Percentiles rank a stretch among this genome's conserved stretches.
Conservation (phyloP, 768 basidiomycete genomes). For the Calocybe gangraenosa region DNA sequence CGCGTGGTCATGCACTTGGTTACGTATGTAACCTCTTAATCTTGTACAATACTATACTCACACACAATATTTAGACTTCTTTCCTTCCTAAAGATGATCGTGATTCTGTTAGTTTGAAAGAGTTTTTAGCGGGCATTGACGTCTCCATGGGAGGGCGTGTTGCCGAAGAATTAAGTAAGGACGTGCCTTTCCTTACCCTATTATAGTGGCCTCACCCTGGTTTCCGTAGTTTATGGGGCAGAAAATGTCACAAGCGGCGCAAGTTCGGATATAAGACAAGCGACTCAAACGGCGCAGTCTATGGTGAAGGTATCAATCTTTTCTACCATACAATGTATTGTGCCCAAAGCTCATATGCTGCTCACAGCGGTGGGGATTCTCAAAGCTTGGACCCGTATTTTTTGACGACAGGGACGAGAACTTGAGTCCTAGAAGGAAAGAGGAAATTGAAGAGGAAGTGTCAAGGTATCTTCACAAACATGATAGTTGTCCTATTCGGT, state of each 20-base stretch:
- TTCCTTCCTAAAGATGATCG: slow-evolving; percentile 77
- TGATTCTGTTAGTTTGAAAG: slow-evolving; percentile 63
- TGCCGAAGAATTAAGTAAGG: slow-evolving; percentile 84
- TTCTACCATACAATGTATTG: slow-evolving; percentile 15
- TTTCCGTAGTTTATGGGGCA: slow-evolving; percentile 68
- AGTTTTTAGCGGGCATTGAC: slow-evolving; percentile 82
- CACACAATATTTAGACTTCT: slow-evolving; percentile 49
- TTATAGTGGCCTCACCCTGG: slow-evolving; percentile 16
- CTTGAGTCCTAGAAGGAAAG: slow-evolving; percentile 71
- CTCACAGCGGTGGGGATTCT: slow-evolving; percentile 71
- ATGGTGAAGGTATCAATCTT: slow-evolving; percentile 88
- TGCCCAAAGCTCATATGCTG: neutral
- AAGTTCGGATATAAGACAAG: slow-evolving; percentile 79
- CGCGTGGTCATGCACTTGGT: slow-evolving; percentile 91
- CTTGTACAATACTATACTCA: slow-evolving; percentile 7
- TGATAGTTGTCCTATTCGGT: neutral
- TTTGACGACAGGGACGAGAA: slow-evolving; percentile 68
- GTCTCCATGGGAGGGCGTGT: slow-evolving; percentile 93
- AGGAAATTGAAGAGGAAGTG: slow-evolving; percentile 88
- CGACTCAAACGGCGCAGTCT: slow-evolving; percentile 71
- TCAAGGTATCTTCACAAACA: slow-evolving; percentile 40
- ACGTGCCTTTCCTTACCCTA: neutral
- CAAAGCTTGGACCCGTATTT: slow-evolving; percentile 81
- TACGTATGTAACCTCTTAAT: slow-evolving; percentile 47
- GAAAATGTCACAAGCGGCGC: slow-evolving; percentile 92